Evolutionary conservation across 225 moss, liverwort and hornwort genomes (phyloP), one percentile per base, ranked within the genome.

Genomic region (Polytrichum commune): DNA sequence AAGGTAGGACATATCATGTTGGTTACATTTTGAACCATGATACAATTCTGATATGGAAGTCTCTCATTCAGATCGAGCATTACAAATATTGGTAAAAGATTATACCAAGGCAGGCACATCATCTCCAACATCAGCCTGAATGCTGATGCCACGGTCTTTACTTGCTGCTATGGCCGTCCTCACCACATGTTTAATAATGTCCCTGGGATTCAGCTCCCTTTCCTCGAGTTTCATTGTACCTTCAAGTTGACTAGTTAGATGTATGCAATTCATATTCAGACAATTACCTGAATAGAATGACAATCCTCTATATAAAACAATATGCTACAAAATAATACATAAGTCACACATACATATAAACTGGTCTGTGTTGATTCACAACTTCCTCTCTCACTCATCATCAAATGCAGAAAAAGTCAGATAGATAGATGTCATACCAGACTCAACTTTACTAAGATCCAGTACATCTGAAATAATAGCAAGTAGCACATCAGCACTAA

Each of bases 381-480:
- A 46, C 46, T 13, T 46, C 46, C 46, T 46, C 38, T 46, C 46
- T 3, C 46, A 46, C 13, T 46, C 46, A 46, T 10, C 46, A 46
- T 46, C 46, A 13, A 13, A 46, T 46, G 60, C 63, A 27, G 63
- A 63, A 10, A 7, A 62, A 18, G 24, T 32, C 23, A 23, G 4
- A 13, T 13, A 46, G 46, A 38, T 18, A 72, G 20, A 72, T 53
- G 63, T 76, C 73, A 2, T 78, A 87, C 86, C 86, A 23, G 83
- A 75, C 76, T 87, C 86, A 55, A 87, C 86, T 66, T 81, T 87
- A 67, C 86, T 87, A 13, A 87, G 76, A 55, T 87, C 86, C 29
- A 87, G 83, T 60, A 87, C 76, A 71, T 87, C 86, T n/a, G 86
- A 87, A 66, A 87, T 87, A 19, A 87, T 87, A 56, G 86, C 86